These are phyloP conservation scores for Gaultheria prostrata DNA, from an alignment of 148 eudicot genomes.

Conservation along the genomic window DNA sequence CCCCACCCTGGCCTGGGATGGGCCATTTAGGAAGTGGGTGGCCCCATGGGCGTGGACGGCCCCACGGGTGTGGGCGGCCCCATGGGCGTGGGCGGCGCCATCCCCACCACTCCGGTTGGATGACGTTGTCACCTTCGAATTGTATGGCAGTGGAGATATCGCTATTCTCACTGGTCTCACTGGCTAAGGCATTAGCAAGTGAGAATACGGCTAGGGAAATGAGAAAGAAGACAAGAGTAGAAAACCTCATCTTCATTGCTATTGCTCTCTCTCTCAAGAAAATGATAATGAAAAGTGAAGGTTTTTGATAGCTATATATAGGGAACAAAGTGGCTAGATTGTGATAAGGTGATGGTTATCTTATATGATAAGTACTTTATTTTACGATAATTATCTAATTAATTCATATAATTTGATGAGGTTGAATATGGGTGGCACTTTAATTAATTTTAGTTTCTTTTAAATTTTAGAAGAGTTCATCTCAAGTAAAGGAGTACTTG, in stretches of 20 bases:
- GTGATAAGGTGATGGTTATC: background rate
- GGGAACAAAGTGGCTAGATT: background rate
- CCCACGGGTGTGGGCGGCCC: background rate
- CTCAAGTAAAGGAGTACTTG: too few relatives aligned
- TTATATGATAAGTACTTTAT: background rate
- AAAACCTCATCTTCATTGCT: background rate
- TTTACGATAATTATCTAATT: background rate
- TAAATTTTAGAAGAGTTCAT: too few relatives aligned
- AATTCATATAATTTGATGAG: background rate
- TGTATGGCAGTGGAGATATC: background rate
- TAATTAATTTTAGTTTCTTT: too few relatives aligned
- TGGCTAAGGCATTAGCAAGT: background rate
- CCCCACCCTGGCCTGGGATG: background rate
- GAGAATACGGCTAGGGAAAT: background rate
- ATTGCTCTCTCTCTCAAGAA: background rate
- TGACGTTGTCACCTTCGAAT: background rate
- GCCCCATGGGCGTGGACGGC: background rate
- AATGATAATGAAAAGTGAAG: background rate
- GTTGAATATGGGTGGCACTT: background rate
- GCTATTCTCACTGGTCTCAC: background rate
- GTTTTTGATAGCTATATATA: background rate
- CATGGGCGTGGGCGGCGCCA: too few relatives aligned
- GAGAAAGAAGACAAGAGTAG: background rate
- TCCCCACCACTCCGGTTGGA: background rate
- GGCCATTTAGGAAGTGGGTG: background rate